A percentile compares a stretch with the other conserved stretches of the same genome.
Evolutionary conservation across 1,284 basidiomycete genomes (phyloP).

Genomic region (Meira miltonrushii): DNA sequence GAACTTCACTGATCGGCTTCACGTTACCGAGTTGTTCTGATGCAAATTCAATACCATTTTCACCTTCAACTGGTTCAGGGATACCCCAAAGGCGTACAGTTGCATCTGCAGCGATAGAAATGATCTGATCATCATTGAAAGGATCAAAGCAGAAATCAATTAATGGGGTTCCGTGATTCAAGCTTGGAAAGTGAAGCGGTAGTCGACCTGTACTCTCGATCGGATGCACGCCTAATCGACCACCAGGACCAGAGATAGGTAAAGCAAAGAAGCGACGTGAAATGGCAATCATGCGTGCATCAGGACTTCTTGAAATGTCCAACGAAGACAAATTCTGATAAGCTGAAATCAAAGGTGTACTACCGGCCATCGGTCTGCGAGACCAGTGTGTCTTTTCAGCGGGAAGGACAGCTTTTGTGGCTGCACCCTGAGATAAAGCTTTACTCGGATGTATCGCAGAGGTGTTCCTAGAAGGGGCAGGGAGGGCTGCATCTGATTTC

Average conservation of each 20-base stretch:
- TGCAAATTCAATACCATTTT: neutral
- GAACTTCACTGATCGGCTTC: neutral
- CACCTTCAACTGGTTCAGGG: conserved; percentile 5
- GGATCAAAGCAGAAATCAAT: conserved; percentile 8
- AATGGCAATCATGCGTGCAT: conserved; percentile 9
- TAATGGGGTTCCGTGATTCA: neutral
- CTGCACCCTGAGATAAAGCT: neutral
- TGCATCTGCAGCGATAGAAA: conserved; percentile 9
- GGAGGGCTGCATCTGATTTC: neutral
- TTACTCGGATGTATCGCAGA: neutral
- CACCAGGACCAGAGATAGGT: conserved; percentile 15
- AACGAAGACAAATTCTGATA: conserved; percentile 12
- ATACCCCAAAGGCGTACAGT: conserved; percentile 12
- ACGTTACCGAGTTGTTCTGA: neutral
- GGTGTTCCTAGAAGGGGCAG: neutral
- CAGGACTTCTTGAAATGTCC: conserved; percentile 11
- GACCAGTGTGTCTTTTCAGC: conserved; percentile 6
- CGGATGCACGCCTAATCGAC: conserved; percentile 12
- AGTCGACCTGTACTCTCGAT: conserved; percentile 10
- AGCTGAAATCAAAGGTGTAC: conserved; percentile 15
- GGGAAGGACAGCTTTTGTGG: neutral
- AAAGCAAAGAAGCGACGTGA: conserved; percentile 5
- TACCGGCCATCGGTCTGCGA: conserved; percentile 12
- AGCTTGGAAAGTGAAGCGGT: conserved; percentile 5
- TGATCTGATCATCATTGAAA: conserved; percentile 4